phyloP scores from a whole-genome alignment of 768 basidiomycete species.

The Trichaptum fuscoviolaceum region DNA sequence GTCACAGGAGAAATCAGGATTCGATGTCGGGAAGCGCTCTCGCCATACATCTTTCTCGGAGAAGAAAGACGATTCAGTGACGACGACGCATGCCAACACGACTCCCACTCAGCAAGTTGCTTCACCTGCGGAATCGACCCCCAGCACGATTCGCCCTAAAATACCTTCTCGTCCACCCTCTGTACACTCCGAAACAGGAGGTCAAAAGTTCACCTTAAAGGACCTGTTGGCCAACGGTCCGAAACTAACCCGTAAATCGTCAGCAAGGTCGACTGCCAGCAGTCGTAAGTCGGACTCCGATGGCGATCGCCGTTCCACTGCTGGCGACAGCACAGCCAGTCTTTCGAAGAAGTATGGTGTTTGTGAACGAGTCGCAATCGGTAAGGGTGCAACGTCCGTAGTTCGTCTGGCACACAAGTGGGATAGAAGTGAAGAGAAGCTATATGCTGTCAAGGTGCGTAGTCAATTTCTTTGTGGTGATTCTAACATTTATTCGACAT shows the following conservation, averaged over 20 bases:
- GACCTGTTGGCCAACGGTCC: slow-evolving; percentile 70
- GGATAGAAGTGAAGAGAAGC: slow-evolving; percentile 93
- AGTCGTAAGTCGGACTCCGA: slow-evolving; percentile 69
- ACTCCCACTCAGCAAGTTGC: slow-evolving; percentile 11
- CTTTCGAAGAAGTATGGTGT: slow-evolving; percentile 91
- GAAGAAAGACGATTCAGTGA: slow-evolving; percentile 20
- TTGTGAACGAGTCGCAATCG: slow-evolving; percentile 94
- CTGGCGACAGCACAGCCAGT: slow-evolving; percentile 49
- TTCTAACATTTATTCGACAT: slow-evolving; percentile 9
- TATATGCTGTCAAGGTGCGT: slow-evolving; percentile 95
- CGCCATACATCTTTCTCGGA: slow-evolving; percentile 13
- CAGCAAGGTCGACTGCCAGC: slow-evolving; percentile 62
- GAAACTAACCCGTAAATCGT: slow-evolving; percentile 67
- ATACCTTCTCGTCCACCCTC: slow-evolving; percentile 32
- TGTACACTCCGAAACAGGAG: slow-evolving; percentile 50
- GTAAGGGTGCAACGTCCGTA: slow-evolving; percentile 97
- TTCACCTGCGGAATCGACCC: slow-evolving; percentile 5
- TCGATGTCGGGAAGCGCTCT: slow-evolving; percentile 12
- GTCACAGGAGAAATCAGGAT: slow-evolving; percentile 26
- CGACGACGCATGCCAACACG: slow-evolving; percentile 13
- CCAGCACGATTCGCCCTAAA: slow-evolving; percentile 15
- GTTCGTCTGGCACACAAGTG: slow-evolving; percentile 97
- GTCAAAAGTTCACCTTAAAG: slow-evolving; percentile 81
- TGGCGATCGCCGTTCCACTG: slow-evolving; percentile 37
- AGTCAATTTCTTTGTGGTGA: slow-evolving; percentile 4